phyloP scores from a whole-genome alignment of 2,329 filamentous ascomycete genomes.

The Pestalotiopsis sp. region DNA sequence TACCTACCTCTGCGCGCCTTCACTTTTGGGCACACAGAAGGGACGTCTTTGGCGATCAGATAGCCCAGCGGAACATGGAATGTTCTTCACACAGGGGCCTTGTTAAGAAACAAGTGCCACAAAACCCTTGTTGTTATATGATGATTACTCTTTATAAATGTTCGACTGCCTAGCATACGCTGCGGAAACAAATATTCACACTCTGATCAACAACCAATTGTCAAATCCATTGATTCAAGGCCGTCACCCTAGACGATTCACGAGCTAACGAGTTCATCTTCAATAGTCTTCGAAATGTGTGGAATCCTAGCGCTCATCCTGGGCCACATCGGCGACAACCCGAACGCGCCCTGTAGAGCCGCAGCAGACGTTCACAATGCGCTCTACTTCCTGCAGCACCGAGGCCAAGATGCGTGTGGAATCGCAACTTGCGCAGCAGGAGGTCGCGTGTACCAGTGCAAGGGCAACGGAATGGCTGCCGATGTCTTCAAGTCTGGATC shows the following conservation, averaged over 20 bases:
- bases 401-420: conserved; percentile 51
- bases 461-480: conserved; percentile 76
- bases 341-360: conserved; percentile 34
- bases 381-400: conserved; percentile 57
- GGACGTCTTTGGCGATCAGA: not conserved
- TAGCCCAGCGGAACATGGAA: not conserved
- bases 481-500: conserved; percentile 70
- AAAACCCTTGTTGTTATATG: not conserved
- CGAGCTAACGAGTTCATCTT: not conserved
- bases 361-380: conserved; percentile 59
- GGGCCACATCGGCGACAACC: conserved; percentile 39
- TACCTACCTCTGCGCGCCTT: not conserved
- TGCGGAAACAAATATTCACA: conserved; percentile 14
- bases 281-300: conserved; percentile 38
- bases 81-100: not conserved
- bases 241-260: not conserved
- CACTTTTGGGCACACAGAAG: not conserved
- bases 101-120: not conserved
- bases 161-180: conserved; percentile 16
- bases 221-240: not conserved
- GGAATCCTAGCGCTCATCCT: conserved; percentile 59
- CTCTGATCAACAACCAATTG: conserved; percentile 8
- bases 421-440: conserved; percentile 73
- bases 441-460: conserved; percentile 75
- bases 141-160: conserved; percentile 17